Base-by-base conservation (phyloP, 176 grass and related monocot species). In the Hsuehochloa calcarea region DNA sequence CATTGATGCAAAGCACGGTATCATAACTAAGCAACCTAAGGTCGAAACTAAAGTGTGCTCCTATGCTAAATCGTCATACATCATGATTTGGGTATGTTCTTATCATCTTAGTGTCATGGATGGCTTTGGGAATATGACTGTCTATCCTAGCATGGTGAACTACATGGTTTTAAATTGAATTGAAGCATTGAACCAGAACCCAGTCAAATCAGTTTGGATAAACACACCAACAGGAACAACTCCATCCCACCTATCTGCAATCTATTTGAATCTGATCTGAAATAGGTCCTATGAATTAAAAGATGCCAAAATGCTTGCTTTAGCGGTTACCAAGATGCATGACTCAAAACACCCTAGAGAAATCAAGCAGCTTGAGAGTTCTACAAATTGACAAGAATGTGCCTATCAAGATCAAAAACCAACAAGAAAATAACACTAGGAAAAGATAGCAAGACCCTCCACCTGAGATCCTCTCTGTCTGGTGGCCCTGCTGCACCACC, bases 401-500 rank as follows among this genome's bases (percentile, higher is more conserved):
- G 26, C 0, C 23, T 27, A 38, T 87, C 75, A 90, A 26, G 17
- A 74, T 81, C 35, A 86, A 27, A 60, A 83, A 58, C 46, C 55
- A 84, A 90, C 59, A 76, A 45, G 25, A 49, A 69, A 76, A 37
- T 46, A 85, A 58, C 25, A 47, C 7, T 54, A 27, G 49, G 25
- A 55, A 72, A 70, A 77, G 14, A 43, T 17, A 47, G 1, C 66
- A 20, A 71, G 46, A 64, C 43, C 80, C 81, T 55, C 39, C 76
- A 97, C 94, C 90, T 81, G 86, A 94, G 80, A 97, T 92, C 89
- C 92, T 97, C 90, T 97, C 94, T 65, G 90, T 92, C 73, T 87
- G 84, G 76, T 85, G 92, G 62, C 81, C 86, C 70, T 93, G 92
- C 78, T 78, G 82, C 77, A 72, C 80, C n/a, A 81, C 72, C 87